Evolutionary conservation across 352 stramenopile genomes (phyloP).

Genomic region (Aphanomyces invadans): DNA sequence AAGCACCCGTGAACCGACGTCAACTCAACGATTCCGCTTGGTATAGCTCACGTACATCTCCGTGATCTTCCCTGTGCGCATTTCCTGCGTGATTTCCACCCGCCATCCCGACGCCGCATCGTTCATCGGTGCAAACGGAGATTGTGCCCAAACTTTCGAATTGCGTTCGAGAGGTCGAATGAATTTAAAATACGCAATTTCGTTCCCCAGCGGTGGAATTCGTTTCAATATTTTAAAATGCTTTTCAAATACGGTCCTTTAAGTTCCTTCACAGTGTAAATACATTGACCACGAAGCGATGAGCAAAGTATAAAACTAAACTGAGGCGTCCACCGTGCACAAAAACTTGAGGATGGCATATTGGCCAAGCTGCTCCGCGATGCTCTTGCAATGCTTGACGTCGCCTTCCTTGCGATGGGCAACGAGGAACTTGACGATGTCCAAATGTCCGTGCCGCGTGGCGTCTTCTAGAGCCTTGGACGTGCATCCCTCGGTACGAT

Average conservation of each 20-base stretch:
- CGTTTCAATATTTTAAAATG: background rate
- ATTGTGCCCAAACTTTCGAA: too few species aligned
- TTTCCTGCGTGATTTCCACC: conserved; percentile 65
- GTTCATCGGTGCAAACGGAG: background rate
- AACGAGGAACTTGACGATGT: conserved; percentile 16
- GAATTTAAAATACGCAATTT: background rate
- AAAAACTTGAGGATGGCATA: conserved; percentile 1
- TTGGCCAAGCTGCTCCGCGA: background rate
- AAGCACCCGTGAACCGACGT: background rate
- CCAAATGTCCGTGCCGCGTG: background rate
- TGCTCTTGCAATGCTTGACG: conserved; percentile 7
- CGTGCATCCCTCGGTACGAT: conserved; percentile 25
- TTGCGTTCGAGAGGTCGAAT: too few species aligned
- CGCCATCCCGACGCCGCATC: conserved; percentile 44
- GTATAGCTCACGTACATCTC: conserved; percentile 51
- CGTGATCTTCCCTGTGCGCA: conserved; percentile 83
- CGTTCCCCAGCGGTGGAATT: too few species aligned
- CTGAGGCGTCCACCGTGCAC: background rate
- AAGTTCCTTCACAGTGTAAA: too few species aligned
- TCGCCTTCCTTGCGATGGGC: conserved; percentile 17
- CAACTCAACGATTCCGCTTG: background rate
- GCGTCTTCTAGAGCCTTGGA: conserved; percentile 17
- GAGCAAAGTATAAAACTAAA: too few species aligned
- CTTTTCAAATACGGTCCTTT: too few species aligned
- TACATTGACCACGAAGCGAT: too few species aligned